Conservation (phyloP, 129 eudicot species). For the Flaveria robusta region DNA sequence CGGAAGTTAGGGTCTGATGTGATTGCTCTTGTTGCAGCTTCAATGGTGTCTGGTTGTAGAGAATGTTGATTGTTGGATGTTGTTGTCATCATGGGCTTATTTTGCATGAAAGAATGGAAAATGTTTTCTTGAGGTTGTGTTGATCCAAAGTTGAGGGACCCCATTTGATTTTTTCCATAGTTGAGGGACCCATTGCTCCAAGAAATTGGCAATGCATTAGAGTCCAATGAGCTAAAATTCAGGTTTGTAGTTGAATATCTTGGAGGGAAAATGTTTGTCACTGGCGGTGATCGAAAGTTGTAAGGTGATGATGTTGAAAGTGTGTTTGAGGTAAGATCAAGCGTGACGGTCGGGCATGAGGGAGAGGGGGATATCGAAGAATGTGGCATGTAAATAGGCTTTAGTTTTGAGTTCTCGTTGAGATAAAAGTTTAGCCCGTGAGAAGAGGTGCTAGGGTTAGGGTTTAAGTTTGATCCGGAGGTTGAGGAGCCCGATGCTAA, state of each 20-base stretch:
- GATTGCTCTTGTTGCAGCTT: slow-evolving; percentile 82
- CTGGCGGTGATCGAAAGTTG: slow-evolving; percentile 27
- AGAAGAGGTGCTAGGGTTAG: slow-evolving; percentile 30
- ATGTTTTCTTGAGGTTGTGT: slow-evolving; percentile 54
- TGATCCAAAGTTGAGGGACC: slow-evolving; percentile 54
- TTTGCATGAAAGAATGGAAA: slow-evolving; percentile 54
- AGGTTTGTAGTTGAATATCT: slow-evolving; percentile 69
- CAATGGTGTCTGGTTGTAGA: slow-evolving; percentile 59
- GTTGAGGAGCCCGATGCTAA: slow-evolving; percentile 64
- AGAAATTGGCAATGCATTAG: slow-evolving; percentile 53
- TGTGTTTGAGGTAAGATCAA: slow-evolving; percentile 85
- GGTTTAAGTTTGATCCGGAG: slow-evolving; percentile 35
- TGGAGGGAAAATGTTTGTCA: slow-evolving; percentile 42
- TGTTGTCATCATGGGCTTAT: slow-evolving; percentile 33
- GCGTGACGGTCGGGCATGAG: slow-evolving; percentile 77
- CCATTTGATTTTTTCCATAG: slow-evolving; percentile 50
- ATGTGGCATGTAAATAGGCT: slow-evolving; percentile 64
- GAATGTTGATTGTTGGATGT: slow-evolving; percentile 40
- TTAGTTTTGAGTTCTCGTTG: slow-evolving; percentile 57
- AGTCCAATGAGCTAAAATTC: slow-evolving; percentile 67
- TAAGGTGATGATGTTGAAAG: slow-evolving; percentile 55
- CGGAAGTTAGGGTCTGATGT: slow-evolving; percentile 90
- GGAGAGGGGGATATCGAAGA: slow-evolving; percentile 66
- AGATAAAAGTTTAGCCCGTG: slow-evolving; percentile 65
- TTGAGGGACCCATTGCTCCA: slow-evolving; percentile 61